Base-by-base conservation (phyloP, 345 rosid genomes). In the Eucalyptus polybractea region DNA sequence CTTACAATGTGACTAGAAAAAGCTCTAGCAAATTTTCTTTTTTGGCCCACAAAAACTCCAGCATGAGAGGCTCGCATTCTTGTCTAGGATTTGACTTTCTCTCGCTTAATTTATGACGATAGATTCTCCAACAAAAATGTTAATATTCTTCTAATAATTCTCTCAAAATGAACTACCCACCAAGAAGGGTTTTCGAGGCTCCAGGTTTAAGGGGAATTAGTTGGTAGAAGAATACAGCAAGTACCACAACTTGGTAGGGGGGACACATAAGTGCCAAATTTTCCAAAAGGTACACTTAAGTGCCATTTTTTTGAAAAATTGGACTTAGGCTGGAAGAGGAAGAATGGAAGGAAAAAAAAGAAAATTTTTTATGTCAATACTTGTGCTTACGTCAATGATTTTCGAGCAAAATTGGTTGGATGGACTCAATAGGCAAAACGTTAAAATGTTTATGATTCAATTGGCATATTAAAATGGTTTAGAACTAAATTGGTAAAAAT, bases 321-420 rank as follows among this genome's bases (percentile, higher is more conserved):
- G 9, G 56, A 51, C 56, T 51, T 51, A 7, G 4, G 56, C 56
- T 0, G 7, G 56, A 17, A 17, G 22, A 51, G 9, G 56, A 17
- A 51, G 56, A 51, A 51, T 51, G 56, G 56, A 51, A 51, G 56
- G 8, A 51, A 51, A 51, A 51, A 51, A 51, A 7, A 44, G 0
- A 17, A 17, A 15, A 0, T 50, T 50, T 50, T 51, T 51, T 7
- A 51, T 51, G 56, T 51, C 56, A 51, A 51, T 51, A 51, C 56
- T 51, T 51, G 60, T 0, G 1, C 25, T 54, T 3, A 54, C 11
- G 0, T 54, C 11, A 21, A 2, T 3, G 3, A 54, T 54, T 54
- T 54, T 1, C 1, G 3, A 22, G 60, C 3, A 54, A 21, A 54
- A 44, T 44, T 44, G 9, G 45, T 19, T 21, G 11, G 27, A 54